phyloP scores from a whole-genome alignment of 2,329 filamentous ascomycete species.

The Fusarium citri region DNA sequence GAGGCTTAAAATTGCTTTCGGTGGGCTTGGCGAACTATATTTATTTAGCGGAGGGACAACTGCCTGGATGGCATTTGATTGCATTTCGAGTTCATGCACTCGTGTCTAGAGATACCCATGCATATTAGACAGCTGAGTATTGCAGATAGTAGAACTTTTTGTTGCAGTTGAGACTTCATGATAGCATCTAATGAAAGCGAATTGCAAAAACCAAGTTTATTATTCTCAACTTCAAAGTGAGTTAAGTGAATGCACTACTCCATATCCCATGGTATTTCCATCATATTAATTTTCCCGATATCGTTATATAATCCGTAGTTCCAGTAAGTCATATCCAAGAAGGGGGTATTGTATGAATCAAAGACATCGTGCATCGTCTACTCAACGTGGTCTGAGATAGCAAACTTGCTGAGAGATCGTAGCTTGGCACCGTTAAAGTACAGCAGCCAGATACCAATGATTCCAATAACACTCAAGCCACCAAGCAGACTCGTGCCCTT shows the following conservation, averaged over 20 bases:
- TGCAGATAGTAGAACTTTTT: neutral
- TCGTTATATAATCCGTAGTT: slow-evolving; percentile 2
- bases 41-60: neutral
- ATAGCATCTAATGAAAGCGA: neutral
- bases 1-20: slow-evolving; percentile 1
- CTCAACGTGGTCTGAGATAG: slow-evolving; percentile 50
- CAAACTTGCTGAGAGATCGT: slow-evolving; percentile 69
- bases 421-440: slow-evolving; percentile 68
- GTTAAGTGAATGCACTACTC: slow-evolving; percentile 3
- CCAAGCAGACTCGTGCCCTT: slow-evolving; percentile 68
- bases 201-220: neutral
- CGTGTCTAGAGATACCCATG: slow-evolving; percentile 21
- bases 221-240: neutral
- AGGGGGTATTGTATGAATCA: neutral
- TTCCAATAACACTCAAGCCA: slow-evolving; percentile 64
- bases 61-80: neutral
- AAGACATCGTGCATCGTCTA: neutral
- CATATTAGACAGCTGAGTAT: neutral
- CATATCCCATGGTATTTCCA: slow-evolving; percentile 24
- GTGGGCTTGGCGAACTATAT: neutral
- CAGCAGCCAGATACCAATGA: slow-evolving; percentile 69
- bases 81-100: slow-evolving; percentile 3
- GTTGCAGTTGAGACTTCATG: neutral
- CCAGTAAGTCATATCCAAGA: neutral
- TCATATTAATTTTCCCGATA: neutral